Evolutionary conservation across 108 stramenopile species (phyloP).

Genomic region (Pseudonitzschia multistriata): DNA sequence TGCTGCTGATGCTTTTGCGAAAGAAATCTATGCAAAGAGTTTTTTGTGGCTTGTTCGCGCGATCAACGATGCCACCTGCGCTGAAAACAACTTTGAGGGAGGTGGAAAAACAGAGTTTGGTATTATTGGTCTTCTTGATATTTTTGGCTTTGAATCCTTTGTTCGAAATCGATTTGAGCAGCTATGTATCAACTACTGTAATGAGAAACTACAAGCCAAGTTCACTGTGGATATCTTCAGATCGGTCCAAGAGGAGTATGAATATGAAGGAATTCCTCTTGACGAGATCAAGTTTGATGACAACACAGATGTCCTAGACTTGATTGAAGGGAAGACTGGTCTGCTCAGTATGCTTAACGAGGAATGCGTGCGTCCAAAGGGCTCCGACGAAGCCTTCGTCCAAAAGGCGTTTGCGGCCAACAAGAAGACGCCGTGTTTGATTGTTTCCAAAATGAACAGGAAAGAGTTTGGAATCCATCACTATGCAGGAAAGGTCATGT

Average conservation of each 20-base stretch:
- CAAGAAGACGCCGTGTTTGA: constrained; percentile 59
- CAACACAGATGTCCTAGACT: constrained; percentile 88
- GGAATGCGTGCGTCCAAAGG: constrained; percentile 92
- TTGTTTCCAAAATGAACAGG: constrained; percentile 44
- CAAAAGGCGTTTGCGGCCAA: constrained; percentile 64
- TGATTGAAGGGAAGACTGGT: constrained; percentile 93
- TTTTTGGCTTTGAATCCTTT: constrained; percentile 97
- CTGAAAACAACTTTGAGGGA: constrained; percentile 49
- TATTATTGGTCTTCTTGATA: constrained; percentile 93
- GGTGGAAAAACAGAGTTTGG: constrained; percentile 41
- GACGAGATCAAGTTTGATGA: constrained; percentile 89
- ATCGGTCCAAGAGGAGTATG: constrained; percentile 88
- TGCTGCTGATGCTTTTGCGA: constrained; percentile 93
- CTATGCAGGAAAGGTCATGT: constrained; percentile 92
- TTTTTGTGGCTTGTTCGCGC: constrained; percentile 86
- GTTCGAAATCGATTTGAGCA: constrained; percentile 87
- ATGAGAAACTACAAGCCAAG: constrained; percentile 91
- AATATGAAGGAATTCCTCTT: constrained; percentile 88
- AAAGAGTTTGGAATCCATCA: constrained; percentile 89
- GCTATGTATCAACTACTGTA: constrained; percentile 93
- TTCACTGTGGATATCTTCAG: constrained; percentile 91
- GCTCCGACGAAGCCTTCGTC: constrained; percentile 83
- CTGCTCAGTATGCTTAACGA: constrained; percentile 92
- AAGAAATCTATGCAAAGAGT: constrained; percentile 81
- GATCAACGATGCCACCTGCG: constrained; percentile 81